Conservation (phyloP, 768 basidiomycete species). For the Hygrophorus pudorinus region DNA sequence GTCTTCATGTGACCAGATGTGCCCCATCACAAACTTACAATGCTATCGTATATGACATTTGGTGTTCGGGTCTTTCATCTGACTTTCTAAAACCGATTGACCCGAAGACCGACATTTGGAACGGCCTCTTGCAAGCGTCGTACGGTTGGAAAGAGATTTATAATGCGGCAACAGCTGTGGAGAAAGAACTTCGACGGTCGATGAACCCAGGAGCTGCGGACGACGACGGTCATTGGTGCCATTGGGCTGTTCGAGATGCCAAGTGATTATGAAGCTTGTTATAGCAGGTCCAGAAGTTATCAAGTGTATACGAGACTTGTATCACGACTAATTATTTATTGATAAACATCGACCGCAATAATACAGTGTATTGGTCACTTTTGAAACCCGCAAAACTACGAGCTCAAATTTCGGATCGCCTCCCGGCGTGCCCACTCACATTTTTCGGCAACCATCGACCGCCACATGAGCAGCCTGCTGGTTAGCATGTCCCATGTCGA, state of each 20-base stretch:
- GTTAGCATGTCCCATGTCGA: constrained; percentile 44
- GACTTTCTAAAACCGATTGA: constrained; percentile 7
- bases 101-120: not conserved
- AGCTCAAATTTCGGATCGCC: constrained; percentile 17
- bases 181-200: too few species aligned
- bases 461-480: constrained; percentile 46
- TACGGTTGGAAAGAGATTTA: too few species aligned
- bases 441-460: constrained; percentile 31
- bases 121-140: too few species aligned
- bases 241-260: too few species aligned
- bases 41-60: constrained; percentile 10
- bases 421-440: constrained; percentile 47
- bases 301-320: too few species aligned
- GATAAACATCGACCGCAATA: too few species aligned
- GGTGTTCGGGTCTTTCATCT: constrained; percentile 11
- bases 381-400: not conserved
- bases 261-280: not conserved
- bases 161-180: too few species aligned
- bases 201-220: too few species aligned
- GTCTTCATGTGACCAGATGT: constrained; percentile 6
- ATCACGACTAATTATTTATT: too few species aligned
- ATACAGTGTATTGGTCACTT: not conserved
- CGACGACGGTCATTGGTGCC: not conserved
- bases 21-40: constrained; percentile 1
- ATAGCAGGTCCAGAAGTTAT: too few species aligned